phyloP scores from a whole-genome alignment of 768 basidiomycete genomes.

The Nidularia pulvinata region DNA sequence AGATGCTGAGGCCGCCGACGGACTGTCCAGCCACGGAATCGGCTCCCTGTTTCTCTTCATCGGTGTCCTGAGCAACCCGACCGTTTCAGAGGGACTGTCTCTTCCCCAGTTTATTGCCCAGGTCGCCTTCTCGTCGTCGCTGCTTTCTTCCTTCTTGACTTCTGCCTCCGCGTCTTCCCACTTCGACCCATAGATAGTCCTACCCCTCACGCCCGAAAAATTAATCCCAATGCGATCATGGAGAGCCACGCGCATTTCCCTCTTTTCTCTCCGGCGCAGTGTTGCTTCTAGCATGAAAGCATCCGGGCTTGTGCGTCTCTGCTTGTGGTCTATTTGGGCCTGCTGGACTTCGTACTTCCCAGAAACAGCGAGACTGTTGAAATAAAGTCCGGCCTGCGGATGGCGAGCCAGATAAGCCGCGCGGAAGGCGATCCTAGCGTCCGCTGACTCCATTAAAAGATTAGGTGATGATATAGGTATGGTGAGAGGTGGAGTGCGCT shows the following conservation, averaged over 20 bases:
- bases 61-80: too few species aligned
- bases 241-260: background rate
- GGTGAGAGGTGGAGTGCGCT: background rate
- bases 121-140: too few species aligned
- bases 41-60: background rate
- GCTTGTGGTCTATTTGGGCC: too few species aligned
- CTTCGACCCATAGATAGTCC: too few species aligned
- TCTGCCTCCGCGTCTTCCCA: too few species aligned
- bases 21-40: background rate
- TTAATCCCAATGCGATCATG: too few species aligned
- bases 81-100: too few species aligned
- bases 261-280: background rate
- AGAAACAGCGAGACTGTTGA: background rate
- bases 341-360: background rate
- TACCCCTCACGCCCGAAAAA: too few species aligned
- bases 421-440: background rate
- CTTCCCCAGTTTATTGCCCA: too few species aligned
- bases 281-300: constrained; percentile 1
- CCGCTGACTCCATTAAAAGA: background rate
- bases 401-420: background rate
- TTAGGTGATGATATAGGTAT: background rate
- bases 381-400: background rate
- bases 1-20: background rate
- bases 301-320: background rate
- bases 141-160: too few species aligned